phyloP scores from a whole-genome alignment of 2,329 filamentous ascomycete genomes.

The Pyrenophora tritici-repentis region DNA sequence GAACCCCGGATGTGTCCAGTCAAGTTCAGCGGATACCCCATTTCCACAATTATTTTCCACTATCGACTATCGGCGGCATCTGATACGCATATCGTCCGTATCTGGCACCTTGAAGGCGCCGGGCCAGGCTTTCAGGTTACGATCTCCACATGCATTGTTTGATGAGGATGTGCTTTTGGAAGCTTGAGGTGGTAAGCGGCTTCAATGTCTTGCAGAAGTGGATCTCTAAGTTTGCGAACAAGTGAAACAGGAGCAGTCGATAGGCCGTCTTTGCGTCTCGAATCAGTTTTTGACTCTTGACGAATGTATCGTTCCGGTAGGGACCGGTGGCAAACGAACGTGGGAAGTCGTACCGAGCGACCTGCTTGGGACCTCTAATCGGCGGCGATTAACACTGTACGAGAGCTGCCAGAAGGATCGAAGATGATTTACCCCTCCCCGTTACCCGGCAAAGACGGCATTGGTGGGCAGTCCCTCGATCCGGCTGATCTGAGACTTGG shows the following conservation, averaged over 20 bases:
- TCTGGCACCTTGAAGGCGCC: conserved; percentile 19
- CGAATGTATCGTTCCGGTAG: conserved; percentile 2
- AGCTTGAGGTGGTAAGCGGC: conserved; percentile 13
- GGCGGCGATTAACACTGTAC: conserved; percentile 15
- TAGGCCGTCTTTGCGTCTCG: conserved; percentile 10
- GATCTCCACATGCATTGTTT: conserved; percentile 25
- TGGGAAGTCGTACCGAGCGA: conserved; percentile 26
- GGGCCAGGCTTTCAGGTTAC: conserved; percentile 25
- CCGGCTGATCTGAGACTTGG: conserved; percentile 47
- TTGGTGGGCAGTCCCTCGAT: conserved; percentile 18
- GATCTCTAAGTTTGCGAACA: conserved; percentile 11
- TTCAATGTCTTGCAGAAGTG: conserved; percentile 24
- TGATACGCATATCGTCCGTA: conserved; percentile 19
- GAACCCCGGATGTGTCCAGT: conserved; percentile 20
- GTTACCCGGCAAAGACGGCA: conserved; percentile 19
- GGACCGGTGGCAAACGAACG: conserved; percentile 6
- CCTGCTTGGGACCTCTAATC: conserved; percentile 29
- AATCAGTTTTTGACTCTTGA: conserved; percentile 4
- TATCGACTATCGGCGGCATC: conserved; percentile 11
- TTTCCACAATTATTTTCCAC: conserved; percentile 17
- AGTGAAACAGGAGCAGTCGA: conserved; percentile 25
- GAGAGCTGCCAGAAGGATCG: conserved; percentile 15
- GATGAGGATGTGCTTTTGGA: conserved; percentile 22
- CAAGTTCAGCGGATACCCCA: conserved; percentile 20
- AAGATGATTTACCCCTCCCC: conserved; percentile 12